Conservation (phyloP, 371 early-diverging fungal species). For the Conidiobolus incongruus region DNA sequence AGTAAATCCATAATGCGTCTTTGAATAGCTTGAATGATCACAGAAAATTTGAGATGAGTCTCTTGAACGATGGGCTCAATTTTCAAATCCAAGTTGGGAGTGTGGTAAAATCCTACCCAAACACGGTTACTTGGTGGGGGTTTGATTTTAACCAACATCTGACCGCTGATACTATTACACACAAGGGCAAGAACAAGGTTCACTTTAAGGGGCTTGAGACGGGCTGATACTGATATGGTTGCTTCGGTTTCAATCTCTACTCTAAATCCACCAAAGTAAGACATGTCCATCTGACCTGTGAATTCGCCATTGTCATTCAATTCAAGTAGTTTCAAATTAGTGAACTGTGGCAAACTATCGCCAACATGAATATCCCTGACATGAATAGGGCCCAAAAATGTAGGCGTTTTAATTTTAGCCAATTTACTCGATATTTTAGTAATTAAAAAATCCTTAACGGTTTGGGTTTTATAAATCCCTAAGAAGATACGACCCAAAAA, state of each 20-base stretch:
- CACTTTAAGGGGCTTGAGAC: slow-evolving; percentile 39
- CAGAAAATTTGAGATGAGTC: slow-evolving; percentile 48
- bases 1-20: slow-evolving; percentile 60
- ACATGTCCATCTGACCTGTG: slow-evolving; percentile 41
- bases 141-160: slow-evolving; percentile 51
- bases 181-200: slow-evolving; percentile 56
- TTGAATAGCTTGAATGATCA: slow-evolving; percentile 67
- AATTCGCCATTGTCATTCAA: slow-evolving; percentile 48
- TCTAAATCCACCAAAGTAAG: slow-evolving; percentile 51
- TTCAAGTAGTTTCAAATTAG: slow-evolving; percentile 42
- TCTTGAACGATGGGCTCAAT: slow-evolving; percentile 75
- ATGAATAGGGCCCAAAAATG: slow-evolving; percentile 58
- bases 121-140: slow-evolving; percentile 69
- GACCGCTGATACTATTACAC: slow-evolving; percentile 41
- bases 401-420: slow-evolving; percentile 38
- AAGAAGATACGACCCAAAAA: slow-evolving; percentile 59
- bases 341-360: slow-evolving; percentile 51
- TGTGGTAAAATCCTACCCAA: slow-evolving; percentile 72
- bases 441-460: slow-evolving; percentile 26
- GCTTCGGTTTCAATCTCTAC: slow-evolving; percentile 48
- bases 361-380: slow-evolving; percentile 60
- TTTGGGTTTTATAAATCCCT: slow-evolving; percentile 37
- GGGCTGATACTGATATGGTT: slow-evolving; percentile 16
- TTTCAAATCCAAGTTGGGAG: slow-evolving; percentile 52
- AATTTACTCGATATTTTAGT: slow-evolving; percentile 38